These are phyloP conservation scores for Microsporum canis DNA, from an alignment of 2,329 filamentous ascomycete species.

Conservation along the genomic window DNA sequence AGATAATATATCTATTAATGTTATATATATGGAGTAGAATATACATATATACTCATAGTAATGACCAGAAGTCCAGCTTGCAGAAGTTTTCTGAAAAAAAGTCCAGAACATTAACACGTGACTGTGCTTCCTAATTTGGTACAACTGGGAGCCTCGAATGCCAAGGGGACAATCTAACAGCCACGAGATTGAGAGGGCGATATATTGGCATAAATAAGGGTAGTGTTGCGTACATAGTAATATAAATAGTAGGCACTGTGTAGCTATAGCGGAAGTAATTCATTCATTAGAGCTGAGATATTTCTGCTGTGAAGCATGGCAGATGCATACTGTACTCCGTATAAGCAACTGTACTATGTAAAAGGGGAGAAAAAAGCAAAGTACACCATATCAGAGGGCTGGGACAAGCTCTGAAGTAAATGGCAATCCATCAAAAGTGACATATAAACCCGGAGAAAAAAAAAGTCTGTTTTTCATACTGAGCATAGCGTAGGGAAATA, in stretches of 20 bases:
- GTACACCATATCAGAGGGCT: neutral
- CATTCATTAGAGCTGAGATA: neutral
- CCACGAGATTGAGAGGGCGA: no score
- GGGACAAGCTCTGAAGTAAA: neutral
- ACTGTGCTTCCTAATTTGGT: no score
- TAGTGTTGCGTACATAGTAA: neutral
- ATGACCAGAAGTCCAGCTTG: no score
- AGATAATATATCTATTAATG: no score
- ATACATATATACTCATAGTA: no score
- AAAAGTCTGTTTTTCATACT: neutral
- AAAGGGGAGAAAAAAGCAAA: neutral
- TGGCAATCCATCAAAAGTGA: neutral
- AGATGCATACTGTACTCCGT: neutral
- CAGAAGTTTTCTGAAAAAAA: no score
- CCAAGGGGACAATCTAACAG: no score
- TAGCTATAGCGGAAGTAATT: neutral
- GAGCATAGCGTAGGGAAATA: neutral
- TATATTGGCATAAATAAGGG: neutral
- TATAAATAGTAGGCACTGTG: neutral
- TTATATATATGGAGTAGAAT: neutral
- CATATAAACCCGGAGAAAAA: neutral
- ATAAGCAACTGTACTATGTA: neutral
- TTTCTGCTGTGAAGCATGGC: neutral
- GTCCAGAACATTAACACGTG: no score
- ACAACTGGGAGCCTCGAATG: no score